Conservation (phyloP, 352 stramenopile genomes). For the Globisporangium perplexum region DNA sequence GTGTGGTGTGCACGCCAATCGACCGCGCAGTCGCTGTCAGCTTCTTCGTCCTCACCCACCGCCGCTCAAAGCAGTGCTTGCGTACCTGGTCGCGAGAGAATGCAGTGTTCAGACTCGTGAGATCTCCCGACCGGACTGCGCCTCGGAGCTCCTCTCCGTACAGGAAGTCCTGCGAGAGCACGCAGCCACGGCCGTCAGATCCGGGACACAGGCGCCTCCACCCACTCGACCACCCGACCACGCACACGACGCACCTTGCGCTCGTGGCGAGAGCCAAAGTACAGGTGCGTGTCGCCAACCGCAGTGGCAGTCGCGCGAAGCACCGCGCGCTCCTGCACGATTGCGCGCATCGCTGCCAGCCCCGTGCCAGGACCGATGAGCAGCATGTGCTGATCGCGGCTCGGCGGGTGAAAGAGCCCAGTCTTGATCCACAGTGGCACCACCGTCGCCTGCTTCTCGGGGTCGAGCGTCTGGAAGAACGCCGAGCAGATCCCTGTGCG, state of each 20-base stretch:
- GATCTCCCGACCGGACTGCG: slow-evolving; percentile 36
- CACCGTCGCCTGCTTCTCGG: slow-evolving; percentile 22
- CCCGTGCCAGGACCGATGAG: slow-evolving; percentile 90
- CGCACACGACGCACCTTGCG: slow-evolving; percentile 42
- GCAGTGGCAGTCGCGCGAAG: slow-evolving; percentile 21
- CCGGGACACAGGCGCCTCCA: background rate
- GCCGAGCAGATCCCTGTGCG: slow-evolving; percentile 80
- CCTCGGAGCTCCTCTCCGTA: slow-evolving; percentile 74
- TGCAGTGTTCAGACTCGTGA: slow-evolving; percentile 78
- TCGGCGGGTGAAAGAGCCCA: slow-evolving; percentile 65
- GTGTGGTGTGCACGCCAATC: background rate
- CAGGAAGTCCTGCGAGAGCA: slow-evolving; percentile 69
- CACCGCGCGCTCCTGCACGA: slow-evolving; percentile 79
- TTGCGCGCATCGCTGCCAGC: slow-evolving; percentile 87
- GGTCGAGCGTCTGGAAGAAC: slow-evolving; percentile 63
- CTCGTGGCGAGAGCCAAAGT: slow-evolving; percentile 87
- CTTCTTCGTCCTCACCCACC: background rate
- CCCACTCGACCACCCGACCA: too few species aligned
- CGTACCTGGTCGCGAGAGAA: slow-evolving; percentile 88
- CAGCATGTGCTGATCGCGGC: slow-evolving; percentile 52
- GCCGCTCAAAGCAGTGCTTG: too few species aligned
- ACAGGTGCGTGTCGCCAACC: slow-evolving; percentile 47
- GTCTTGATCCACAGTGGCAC: slow-evolving; percentile 87
- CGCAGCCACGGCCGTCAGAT: background rate
- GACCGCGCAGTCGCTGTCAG: background rate